Percentiles rank a stretch among this genome's conserved stretches.
These are phyloP conservation scores for Penicillium coffeae DNA, from an alignment of 495 filamentous ascomycete species.

Conservation along the genomic window DNA sequence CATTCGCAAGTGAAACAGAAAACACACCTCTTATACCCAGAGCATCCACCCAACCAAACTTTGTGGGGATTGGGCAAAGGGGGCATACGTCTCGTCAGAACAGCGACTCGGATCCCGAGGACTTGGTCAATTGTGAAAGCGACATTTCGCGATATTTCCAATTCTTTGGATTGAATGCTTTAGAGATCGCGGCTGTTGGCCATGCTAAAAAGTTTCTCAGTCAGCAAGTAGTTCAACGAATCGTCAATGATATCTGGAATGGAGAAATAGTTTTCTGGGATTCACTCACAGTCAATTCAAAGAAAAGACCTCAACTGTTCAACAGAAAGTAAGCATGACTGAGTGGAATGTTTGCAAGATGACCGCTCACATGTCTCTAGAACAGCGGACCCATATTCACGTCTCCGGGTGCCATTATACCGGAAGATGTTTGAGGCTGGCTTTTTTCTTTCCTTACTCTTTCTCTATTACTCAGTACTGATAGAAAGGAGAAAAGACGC, in stretches of 20 bases:
- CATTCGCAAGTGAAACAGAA: conserved; percentile 15
- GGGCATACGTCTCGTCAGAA: not conserved
- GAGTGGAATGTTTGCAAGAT: not conserved
- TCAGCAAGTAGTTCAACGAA: conserved; percentile 78
- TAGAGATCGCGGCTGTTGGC: conserved; percentile 88
- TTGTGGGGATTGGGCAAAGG: conserved; percentile 12
- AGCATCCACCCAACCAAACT: conserved; percentile 22
- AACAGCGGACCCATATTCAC: conserved; percentile 75
- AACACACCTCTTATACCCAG: conserved; percentile 28
- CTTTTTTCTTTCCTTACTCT: conserved; percentile 79
- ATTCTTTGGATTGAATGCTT: conserved; percentile 74
- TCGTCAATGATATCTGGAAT: conserved; percentile 86
- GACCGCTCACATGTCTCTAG: conserved; percentile 21
- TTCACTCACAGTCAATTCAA: conserved; percentile 66
- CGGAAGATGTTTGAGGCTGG: conserved; percentile 83
- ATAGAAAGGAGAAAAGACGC: conserved; percentile 52
- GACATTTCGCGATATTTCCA: conserved; percentile 58
- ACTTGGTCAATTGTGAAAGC: conserved; percentile 5
- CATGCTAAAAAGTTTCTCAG: conserved; percentile 87
- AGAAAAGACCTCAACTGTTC: conserved; percentile 79
- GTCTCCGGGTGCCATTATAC: conserved; percentile 86
- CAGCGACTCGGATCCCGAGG: conserved; percentile 4
- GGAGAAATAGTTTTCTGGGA: conserved; percentile 95
- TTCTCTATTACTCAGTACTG: conserved; percentile 81
- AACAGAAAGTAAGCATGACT: conserved; percentile 51